Base-by-base conservation (phyloP, 805 yeast species). In the Yarrowia yakushimensis region DNA sequence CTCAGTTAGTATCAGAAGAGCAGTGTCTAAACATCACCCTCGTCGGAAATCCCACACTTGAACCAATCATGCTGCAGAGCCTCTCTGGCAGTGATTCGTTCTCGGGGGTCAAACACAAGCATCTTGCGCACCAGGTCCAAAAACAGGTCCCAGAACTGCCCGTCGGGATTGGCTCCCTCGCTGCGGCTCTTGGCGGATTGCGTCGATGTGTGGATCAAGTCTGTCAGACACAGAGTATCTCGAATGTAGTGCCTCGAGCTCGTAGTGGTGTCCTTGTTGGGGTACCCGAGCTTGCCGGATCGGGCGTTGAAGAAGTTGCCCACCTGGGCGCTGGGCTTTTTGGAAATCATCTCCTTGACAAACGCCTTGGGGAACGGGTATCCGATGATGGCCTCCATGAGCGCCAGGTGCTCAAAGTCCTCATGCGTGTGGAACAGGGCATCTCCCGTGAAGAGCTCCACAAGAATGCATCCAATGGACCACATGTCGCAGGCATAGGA, bases 401-500 rank as follows among this genome's bases (percentile, higher is more conserved):
- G 86, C 15, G 96, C 96, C 72, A 94, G 77, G 75, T 94, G 99
- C 73, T 93, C 98, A 57, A 86, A 77, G 72, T 93, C 92, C 71
- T 94, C 97, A 73, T 93, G 97, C 0, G 98, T 94, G 67, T 90
- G 91, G 74, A 93, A 94, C 23, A 94, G 76, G 0, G 97, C 97
- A 70, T 90, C 96, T 27, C 99, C 99, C 18, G 96, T 90, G 37
- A 89, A 85, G 55, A 94, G 76, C 75, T 94, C 99, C 10, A 90
- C 92, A 34, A 94, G 76, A 15, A 94, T 90, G 73, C 98, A 93
- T 0, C 97, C 99, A 45, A 94, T 80, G 0, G 97, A 89, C 99
- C 99, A 94, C 77, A 93, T 78, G 73, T 94, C 99, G 73, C 98
- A 93, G 0, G 97, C 96, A 69, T 82, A 91, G 8, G 97, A 88